These are phyloP conservation scores for Russula griseocarnosa DNA, from an alignment of 768 basidiomycete genomes.

Conservation along the genomic window DNA sequence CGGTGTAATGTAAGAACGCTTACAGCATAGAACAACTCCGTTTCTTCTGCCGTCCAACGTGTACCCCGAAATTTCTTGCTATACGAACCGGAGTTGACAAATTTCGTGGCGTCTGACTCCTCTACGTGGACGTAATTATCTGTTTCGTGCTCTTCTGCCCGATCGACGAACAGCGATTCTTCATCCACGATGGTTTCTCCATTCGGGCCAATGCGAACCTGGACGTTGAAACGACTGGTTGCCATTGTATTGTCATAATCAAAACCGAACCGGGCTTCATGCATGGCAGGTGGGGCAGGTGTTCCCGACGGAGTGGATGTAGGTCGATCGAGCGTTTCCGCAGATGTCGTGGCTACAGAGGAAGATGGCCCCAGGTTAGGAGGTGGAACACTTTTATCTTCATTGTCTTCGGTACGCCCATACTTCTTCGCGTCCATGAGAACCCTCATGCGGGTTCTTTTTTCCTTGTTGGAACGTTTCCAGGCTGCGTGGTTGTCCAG, in stretches of 20 bases:
- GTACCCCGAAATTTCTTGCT: constrained; percentile 76
- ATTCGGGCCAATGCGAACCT: constrained; percentile 82
- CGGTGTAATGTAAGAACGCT: constrained; percentile 29
- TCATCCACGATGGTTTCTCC: constrained; percentile 87
- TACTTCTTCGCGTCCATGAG: constrained; percentile 74
- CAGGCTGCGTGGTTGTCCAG: constrained; percentile 65
- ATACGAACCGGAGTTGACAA: constrained; percentile 80
- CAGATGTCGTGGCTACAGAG: constrained; percentile 5
- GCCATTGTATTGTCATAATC: constrained; percentile 64
- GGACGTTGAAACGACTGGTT: constrained; percentile 73
- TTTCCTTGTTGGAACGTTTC: constrained; percentile 66
- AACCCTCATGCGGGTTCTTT: constrained; percentile 56
- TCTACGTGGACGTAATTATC: constrained; percentile 72
- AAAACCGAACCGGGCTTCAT: constrained; percentile 53
- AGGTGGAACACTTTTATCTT: constrained; percentile 32
- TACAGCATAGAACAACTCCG: constrained; percentile 83
- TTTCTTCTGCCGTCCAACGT: constrained; percentile 88
- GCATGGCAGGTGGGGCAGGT: constrained; percentile 36
- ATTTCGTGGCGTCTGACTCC: constrained; percentile 79
- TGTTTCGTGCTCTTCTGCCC: constrained; percentile 62
- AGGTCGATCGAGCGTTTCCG: constrained; percentile 1
- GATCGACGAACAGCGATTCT: constrained; percentile 76
- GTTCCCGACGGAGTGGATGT: constrained; percentile 15
- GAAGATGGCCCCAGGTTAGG: constrained; percentile 1
- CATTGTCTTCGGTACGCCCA: constrained; percentile 52